These are phyloP conservation scores for Ganoderma multipileum DNA, from an alignment of 1,284 basidiomycete genomes.

Conservation along the genomic window DNA sequence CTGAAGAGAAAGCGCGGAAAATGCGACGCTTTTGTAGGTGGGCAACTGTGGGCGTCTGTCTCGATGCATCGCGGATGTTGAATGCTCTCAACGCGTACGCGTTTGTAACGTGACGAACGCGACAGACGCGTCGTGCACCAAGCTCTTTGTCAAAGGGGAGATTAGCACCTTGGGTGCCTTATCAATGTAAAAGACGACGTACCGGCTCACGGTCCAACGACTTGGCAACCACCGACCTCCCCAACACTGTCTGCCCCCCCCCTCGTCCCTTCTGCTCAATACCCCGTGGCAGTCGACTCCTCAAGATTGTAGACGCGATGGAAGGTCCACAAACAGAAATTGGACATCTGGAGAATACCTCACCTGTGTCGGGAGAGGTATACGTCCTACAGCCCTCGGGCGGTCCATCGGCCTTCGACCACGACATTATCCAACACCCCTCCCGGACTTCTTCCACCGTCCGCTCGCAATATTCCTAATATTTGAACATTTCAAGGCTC, in stretches of 20 bases:
- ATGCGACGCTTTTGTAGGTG: not conserved
- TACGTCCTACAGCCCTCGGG: not conserved
- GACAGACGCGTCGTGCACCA: not conserved
- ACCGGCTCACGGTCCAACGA: not conserved
- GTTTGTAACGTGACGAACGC: conserved; percentile 4
- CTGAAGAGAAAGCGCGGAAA: not conserved
- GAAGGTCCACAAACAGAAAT: not conserved
- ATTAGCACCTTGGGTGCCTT: not conserved
- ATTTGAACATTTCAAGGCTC: not conserved
- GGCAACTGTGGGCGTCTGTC: not conserved
- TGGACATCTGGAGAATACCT: not conserved
- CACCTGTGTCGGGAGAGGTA: not conserved
- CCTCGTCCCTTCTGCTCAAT: not conserved
- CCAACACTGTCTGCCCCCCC: not conserved
- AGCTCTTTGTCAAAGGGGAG: not conserved
- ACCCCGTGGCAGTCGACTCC: not conserved
- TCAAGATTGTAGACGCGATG: not conserved
- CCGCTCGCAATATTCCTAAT: not conserved
- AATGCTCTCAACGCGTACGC: not conserved
- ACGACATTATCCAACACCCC: not conserved
- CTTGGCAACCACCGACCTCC: not conserved
- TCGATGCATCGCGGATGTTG: not conserved
- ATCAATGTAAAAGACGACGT: not conserved
- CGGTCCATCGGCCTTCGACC: not conserved
- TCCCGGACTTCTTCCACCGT: not conserved